Conservation (phyloP, 306 rosid genomes). For the Vachellia pachyceras region DNA sequence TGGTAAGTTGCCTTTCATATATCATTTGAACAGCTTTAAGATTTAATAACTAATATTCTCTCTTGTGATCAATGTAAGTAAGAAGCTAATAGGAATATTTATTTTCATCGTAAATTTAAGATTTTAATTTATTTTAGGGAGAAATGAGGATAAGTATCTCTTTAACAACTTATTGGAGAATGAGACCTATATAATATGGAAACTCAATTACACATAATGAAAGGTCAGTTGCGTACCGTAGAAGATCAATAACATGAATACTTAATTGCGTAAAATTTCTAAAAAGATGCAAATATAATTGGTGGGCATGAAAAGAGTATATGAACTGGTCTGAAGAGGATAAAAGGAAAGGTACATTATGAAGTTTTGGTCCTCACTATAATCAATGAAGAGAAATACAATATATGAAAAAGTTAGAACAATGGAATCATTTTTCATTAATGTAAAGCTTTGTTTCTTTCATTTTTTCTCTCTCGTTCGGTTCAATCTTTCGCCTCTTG, state of each 20-base stretch:
- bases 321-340: slow-evolving; percentile 29
- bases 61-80: too few species aligned
- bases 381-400: neutral
- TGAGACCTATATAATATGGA: too few species aligned
- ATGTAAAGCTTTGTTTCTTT: neutral
- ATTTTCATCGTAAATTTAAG: too few species aligned
- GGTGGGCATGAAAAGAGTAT: neutral
- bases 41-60: neutral
- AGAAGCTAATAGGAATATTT: too few species aligned
- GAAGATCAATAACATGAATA: too few species aligned
- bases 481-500: neutral
- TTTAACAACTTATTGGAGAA: too few species aligned
- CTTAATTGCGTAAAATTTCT: too few species aligned
- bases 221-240: too few species aligned
- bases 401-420: neutral
- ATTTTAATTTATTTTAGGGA: too few species aligned
- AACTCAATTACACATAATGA: too few species aligned
- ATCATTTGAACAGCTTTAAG: slow-evolving; percentile 7
- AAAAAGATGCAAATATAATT: neutral
- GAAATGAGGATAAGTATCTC: too few species aligned
- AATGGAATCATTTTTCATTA: slow-evolving; percentile 5
- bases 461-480: neutral
- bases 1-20: slow-evolving; percentile 31
- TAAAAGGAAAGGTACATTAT: slow-evolving; percentile 11
- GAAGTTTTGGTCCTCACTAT: slow-evolving; percentile 27